Evolutionary conservation across 2,329 filamentous ascomycete species (phyloP), one percentile per base, ranked within the genome.

Genomic region (Botrytis sinoallii): DNA sequence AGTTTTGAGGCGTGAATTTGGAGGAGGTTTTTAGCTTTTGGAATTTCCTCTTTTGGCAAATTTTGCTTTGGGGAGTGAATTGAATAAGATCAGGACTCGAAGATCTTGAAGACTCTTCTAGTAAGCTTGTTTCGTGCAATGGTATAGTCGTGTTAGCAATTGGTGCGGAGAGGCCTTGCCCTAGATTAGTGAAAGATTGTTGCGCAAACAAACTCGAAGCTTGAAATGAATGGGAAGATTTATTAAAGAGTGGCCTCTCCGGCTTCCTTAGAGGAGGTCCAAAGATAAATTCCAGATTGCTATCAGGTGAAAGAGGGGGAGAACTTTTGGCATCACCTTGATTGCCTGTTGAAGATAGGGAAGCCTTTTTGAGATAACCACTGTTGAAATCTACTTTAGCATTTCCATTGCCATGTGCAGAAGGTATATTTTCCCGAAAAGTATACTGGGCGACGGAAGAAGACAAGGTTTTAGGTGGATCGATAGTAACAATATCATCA

Each of bases 11-110:
- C 38, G 38, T 69, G 66, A 69, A 69, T 69, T 42, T 69, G 48
- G 3, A 16, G 14, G 8, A 35, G 18, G 10, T 42, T 16, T 48
- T 42, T 18, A 16, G 38, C 42, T 44, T 63, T 68, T 5, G 10
- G 25, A 22, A 38, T 57, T 57, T 68, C 46, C 32, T 42, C 52
- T 16, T 40, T 68, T 16, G 35, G 10, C 25, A 57, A 22, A 57
- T 25, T 55, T n/a, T 40, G 55, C 35, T 69, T 52, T 29, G 63
- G 14, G 35, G 70, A 52, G 67, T 70, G 61, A 65, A 55, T 67
- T 69, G 32, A 38, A 57, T 44, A 52, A 71, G 57, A 35, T 64
- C 72, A 8, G 73, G 29, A 63, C 40, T 48, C 18, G 35, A 29
- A 38, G 61, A 63, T 32, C 40, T 42, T 61, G 44, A 16, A 22